Base-by-base conservation (phyloP, 2,329 filamentous ascomycete species). In the Aspergillus fischeri region DNA sequence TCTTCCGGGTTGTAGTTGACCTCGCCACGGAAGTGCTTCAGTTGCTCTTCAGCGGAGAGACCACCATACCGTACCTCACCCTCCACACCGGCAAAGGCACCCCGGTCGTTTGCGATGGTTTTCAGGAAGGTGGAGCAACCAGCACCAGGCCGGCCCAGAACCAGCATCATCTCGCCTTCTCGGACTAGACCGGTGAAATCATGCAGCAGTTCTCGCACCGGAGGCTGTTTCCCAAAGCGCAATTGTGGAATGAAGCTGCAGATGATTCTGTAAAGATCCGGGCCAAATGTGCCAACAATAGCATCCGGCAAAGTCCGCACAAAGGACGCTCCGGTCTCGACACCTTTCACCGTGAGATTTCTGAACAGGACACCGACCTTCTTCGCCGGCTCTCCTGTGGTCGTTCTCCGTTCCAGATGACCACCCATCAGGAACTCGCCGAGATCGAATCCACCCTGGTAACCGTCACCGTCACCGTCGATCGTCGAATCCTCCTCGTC, bases 51-150 rank as follows among this genome's bases (percentile, higher is more conserved):
- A 0, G 89, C 86, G 1, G 86, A 75, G 17, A 92, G 86, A 14
- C 87, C 88, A 44, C 88, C 88, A 63, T 92, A 92, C 2, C 80
- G 82, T 4, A 92, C 83, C 1, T 90, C 83, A 24, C 90, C 90
- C 3, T 83, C 78, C 4, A 92, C 87, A 2, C 76, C 80, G 1
- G 86, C 86, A 68, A 85, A 92, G 1, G 80, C 79, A 29, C 80
- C 81, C 24, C 86, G 81, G 59, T 90, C 83, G 69, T 92, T 92
- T 45, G 86, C 83, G 62, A 92, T 84, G 2, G 86, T 83, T 69
- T 91, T 92, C 51, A 93, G 78, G 63, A 92, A 91, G 0, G 89
- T 92, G 3, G 84, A 86, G 71, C 89, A 92, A 9, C 90, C 90
- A 27, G 86, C 82, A 3, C 90, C 90, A 0, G 90, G 90, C 9